Evolutionary conservation across 345 rosid species (phyloP).

Genomic region (Eucalyptus urophylla): DNA sequence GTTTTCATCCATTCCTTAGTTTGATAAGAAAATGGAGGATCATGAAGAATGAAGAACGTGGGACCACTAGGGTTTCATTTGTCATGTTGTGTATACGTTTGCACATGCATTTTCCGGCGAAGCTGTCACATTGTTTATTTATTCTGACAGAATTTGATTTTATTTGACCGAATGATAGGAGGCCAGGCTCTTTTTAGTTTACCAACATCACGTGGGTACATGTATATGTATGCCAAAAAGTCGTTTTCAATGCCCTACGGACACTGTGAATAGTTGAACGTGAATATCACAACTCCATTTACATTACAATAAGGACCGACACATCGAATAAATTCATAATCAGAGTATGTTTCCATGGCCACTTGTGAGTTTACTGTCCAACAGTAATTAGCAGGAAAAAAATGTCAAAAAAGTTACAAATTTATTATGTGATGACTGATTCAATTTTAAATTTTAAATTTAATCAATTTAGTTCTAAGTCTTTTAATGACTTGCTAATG

Average conservation of each 20-base stretch:
- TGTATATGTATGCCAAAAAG: background rate
- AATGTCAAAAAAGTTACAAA: background rate
- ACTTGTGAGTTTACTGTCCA: background rate
- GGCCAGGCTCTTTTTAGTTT: background rate
- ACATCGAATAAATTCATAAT: background rate
- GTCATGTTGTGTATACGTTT: background rate
- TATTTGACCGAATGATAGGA: background rate
- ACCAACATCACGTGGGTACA: background rate
- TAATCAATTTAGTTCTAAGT: fast-evolving
- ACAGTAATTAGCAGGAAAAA: background rate
- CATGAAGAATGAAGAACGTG: background rate
- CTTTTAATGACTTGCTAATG: background rate
- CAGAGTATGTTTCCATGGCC: background rate
- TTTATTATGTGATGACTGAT: fast-evolving
- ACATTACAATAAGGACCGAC: background rate
- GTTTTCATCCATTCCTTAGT: background rate
- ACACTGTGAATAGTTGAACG: background rate
- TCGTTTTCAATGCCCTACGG: background rate
- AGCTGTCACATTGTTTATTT: background rate
- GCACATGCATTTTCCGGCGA: background rate
- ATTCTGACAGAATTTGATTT: background rate
- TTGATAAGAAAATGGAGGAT: background rate
- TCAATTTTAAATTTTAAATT: background rate
- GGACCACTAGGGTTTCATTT: background rate
- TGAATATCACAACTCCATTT: background rate